Evolutionary conservation across 2,329 filamentous ascomycete genomes (phyloP).

Genomic region (Samsoniella hepiali): DNA sequence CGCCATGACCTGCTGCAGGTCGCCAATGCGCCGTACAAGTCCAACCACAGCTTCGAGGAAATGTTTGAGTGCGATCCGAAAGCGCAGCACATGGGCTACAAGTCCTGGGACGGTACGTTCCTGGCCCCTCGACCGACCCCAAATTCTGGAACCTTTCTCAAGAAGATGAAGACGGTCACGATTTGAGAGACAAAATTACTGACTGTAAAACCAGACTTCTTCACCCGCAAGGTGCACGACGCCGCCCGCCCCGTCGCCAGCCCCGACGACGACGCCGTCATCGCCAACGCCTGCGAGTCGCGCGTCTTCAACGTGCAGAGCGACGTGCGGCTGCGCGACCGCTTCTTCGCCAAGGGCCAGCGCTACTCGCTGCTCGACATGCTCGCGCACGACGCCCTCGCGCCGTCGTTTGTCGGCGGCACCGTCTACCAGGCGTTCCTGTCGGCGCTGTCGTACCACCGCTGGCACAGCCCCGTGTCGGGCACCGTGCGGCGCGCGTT

Average conservation of each 20-base stretch:
- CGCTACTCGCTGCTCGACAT: constrained; percentile 65
- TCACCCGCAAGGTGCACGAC: constrained; percentile 56
- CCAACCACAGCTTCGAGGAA: constrained; percentile 51
- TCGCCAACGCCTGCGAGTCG: constrained; percentile 65
- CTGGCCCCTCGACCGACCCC: neutral
- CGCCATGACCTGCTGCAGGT: constrained; percentile 48
- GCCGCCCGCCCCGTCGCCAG: constrained; percentile 55
- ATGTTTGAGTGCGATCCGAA: constrained; percentile 59
- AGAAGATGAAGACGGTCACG: neutral
- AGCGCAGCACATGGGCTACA: constrained; percentile 57
- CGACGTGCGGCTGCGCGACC: constrained; percentile 53
- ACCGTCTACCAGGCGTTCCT: constrained; percentile 72
- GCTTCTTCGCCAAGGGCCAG: constrained; percentile 68
- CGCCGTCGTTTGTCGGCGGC: constrained; percentile 56
- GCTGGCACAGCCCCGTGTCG: constrained; percentile 67
- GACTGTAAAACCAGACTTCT: constrained; percentile 47
- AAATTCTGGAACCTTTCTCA: too few relatives aligned
- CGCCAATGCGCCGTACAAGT: constrained; percentile 45
- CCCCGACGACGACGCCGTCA: constrained; percentile 50
- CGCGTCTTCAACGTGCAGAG: constrained; percentile 51
- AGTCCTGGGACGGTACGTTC: constrained; percentile 59
- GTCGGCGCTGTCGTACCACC: constrained; percentile 64
- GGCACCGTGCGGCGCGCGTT: constrained; percentile 59
- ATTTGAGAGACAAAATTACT: neutral
- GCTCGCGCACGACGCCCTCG: constrained; percentile 53